Evolutionary conservation across 1,139 yeast species (phyloP).

Genomic region (Blastobotrys elegans): DNA sequence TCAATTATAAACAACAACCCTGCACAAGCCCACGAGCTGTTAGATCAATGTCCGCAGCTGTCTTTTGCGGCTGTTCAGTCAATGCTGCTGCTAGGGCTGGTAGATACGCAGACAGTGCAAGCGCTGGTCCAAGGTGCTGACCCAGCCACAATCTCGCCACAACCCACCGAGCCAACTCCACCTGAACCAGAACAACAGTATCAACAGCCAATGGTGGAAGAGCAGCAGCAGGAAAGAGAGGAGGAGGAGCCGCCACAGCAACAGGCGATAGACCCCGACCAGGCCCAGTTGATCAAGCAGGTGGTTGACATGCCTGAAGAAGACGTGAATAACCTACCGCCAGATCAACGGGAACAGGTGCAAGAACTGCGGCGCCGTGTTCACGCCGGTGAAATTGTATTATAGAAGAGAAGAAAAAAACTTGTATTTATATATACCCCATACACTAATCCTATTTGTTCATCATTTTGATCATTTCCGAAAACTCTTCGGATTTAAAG

Average conservation of each 20-base stretch:
- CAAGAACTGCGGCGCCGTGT: slow-evolving; percentile 28
- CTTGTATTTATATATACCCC: neutral
- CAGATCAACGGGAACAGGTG: slow-evolving; percentile 44
- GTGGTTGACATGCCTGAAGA: slow-evolving; percentile 57
- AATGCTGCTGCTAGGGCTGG: slow-evolving; percentile 50
- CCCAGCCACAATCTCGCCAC: slow-evolving; percentile 1
- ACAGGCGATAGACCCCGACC: slow-evolving; percentile 28
- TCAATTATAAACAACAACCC: slow-evolving; percentile 61
- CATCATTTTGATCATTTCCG: slow-evolving; percentile 13
- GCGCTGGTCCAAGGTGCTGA: slow-evolving; percentile 25
- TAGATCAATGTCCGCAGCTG: slow-evolving; percentile 75
- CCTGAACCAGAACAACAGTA: slow-evolving; percentile 15
- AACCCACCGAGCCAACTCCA: slow-evolving; percentile 10
- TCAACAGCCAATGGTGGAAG: slow-evolving; percentile 10
- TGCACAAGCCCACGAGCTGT: slow-evolving; percentile 52
- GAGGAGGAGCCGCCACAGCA: slow-evolving; percentile 13
- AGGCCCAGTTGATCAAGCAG: slow-evolving; percentile 41
- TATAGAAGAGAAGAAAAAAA: neutral
- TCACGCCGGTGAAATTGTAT: slow-evolving; percentile 25
- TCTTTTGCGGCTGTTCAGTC: slow-evolving; percentile 79
- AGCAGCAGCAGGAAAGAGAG: slow-evolving; percentile 5
- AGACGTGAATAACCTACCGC: slow-evolving; percentile 58
- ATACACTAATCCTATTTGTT: neutral
- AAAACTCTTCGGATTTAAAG: slow-evolving; percentile 14
- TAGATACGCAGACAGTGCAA: slow-evolving; percentile 47